phyloP scores from a whole-genome alignment of 176 grass and related monocot genomes.

The Echinochloa phyllopogon region DNA sequence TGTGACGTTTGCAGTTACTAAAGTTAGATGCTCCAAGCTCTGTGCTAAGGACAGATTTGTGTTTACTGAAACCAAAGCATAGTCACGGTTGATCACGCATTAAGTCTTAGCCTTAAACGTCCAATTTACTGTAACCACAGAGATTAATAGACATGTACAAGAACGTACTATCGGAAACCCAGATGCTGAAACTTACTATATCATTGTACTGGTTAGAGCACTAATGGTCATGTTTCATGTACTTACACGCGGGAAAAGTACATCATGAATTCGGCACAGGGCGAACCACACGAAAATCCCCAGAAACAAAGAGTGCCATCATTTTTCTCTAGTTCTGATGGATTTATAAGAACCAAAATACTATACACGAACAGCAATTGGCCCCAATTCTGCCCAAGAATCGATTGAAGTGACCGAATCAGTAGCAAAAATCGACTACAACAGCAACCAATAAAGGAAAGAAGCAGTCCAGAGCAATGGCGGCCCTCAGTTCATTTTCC shows the following conservation, averaged over 20 bases:
- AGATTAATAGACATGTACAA: conserved; percentile 8
- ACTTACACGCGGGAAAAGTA: conserved; percentile 26
- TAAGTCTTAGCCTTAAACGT: background rate
- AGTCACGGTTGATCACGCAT: background rate
- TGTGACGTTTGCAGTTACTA: conserved; percentile 14
- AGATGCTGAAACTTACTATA: background rate
- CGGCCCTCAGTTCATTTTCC: background rate
- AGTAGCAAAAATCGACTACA: background rate
- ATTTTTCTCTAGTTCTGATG: background rate
- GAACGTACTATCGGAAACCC: background rate
- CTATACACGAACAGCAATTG: conserved; percentile 1
- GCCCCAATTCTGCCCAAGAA: conserved; percentile 27
- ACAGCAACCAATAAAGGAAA: background rate
- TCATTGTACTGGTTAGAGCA: conserved; percentile 1
- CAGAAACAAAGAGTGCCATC: background rate
- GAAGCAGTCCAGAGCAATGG: background rate
- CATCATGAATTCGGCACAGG: conserved; percentile 8
- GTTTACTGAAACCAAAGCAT: background rate
- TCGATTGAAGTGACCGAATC: background rate
- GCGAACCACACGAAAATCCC: background rate
- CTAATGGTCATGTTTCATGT: background rate
- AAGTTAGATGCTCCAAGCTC: background rate
- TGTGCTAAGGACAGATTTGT: background rate
- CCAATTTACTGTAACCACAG: background rate
- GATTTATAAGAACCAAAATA: background rate